A percentile compares a stretch with the other conserved stretches of the same genome.
These are phyloP conservation scores for Penicillium antarcticum DNA, from an alignment of 495 filamentous ascomycete genomes.

Conservation along the genomic window DNA sequence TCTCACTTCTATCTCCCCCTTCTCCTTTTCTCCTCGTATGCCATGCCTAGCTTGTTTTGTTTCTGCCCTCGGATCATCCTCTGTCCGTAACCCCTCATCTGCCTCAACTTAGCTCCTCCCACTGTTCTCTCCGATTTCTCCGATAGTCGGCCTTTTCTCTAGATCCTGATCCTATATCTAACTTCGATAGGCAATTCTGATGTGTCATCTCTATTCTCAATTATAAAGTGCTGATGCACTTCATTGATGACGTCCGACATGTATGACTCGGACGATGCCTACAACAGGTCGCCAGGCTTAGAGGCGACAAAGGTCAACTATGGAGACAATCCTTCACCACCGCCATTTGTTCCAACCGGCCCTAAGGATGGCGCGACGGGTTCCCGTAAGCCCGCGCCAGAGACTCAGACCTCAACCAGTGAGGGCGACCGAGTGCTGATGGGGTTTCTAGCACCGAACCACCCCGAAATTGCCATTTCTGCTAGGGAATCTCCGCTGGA, in stretches of 20 bases:
- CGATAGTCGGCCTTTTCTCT: neutral
- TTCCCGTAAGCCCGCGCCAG: constrained; percentile 35
- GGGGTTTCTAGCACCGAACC: constrained; percentile 41
- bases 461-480: constrained; percentile 41
- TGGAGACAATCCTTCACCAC: constrained; percentile 17
- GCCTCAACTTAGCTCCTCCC: neutral
- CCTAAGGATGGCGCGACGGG: constrained; percentile 14
- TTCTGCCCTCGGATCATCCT: neutral
- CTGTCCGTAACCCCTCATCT: constrained; percentile 3
- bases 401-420: constrained; percentile 27
- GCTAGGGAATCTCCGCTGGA: constrained; percentile 19
- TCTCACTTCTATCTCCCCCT: too few species aligned
- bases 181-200: constrained; percentile 3
- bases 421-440: constrained; percentile 48
- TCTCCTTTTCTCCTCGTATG: too few species aligned
- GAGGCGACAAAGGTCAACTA: constrained; percentile 19
- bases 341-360: constrained; percentile 24
- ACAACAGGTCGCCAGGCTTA: constrained; percentile 31
- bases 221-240: constrained; percentile 30
- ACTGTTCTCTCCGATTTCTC: neutral
- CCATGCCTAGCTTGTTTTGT: neutral
- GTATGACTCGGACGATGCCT: constrained; percentile 46
- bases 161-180: neutral
- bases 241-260: constrained; percentile 39
- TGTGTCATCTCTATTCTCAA: constrained; percentile 4